Base-by-base conservation (phyloP, 2,329 filamentous ascomycete genomes). In the Teratosphaeria pseudoeucalypti region DNA sequence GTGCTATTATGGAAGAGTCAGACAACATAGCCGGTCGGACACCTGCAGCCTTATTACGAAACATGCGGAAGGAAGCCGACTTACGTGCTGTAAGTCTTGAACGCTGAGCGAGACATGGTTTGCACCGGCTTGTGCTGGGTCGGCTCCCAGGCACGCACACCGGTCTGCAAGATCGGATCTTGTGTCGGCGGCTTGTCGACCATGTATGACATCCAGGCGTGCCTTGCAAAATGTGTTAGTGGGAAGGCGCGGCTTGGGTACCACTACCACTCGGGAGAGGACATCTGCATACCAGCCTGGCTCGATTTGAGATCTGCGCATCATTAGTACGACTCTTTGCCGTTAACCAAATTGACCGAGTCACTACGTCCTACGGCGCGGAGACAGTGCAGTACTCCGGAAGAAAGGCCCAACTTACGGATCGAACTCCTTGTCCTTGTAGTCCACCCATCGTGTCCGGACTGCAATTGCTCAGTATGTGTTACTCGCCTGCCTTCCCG, bases 391-490 rank as follows among this genome's bases (percentile, higher is more conserved):
- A 32, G 29, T 3, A 32, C 2, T 32, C 29, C 29, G 4, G 19
- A 39, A 16, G 26, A 19, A 5, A 32, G 32, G 6, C 23, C 10
- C 43, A 5, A 73, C 84, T 68, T 80, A 88, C 83, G 89, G 80
- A 70, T 94, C 89, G 72, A 82, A 89, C 75, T 97, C 90, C 69
- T 89, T 81, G 75, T 89, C 82, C 79, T 90, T 92, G 82, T 95
- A 99, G 77, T 97, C 92, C 65, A 99, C 89, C 94, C 95, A 99
- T 81, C 92, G 85, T 68, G 91, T 96, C 71, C 92, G 88, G 70
- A 96, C 91, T 94, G 68, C 23, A 55, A 55, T 32, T 65, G 26
- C 11, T 57, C 23, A 63, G 34, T 16, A 14, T 54, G 59, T 58
- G 60, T 23, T 57, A 12, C 49, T 23, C 37, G 7, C 32, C 2